Percentiles rank a stretch among this genome's conserved stretches.
Conservation (phyloP, 202 grass and related monocot species). For the Eragrostis tef region DNA sequence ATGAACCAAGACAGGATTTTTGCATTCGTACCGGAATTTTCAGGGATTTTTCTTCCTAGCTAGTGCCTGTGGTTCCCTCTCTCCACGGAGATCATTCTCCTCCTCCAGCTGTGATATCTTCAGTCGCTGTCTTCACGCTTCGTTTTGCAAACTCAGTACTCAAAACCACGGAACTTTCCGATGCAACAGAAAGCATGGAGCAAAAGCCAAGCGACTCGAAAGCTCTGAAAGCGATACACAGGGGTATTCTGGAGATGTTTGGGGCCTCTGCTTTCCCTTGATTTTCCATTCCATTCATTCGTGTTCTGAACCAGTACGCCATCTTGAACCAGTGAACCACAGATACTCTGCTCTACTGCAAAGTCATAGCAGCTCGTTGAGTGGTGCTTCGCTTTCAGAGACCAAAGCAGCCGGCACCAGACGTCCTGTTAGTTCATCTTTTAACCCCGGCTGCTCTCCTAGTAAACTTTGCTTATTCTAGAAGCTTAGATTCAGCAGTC, state of each 20-base stretch:
- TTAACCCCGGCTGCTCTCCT: background rate
- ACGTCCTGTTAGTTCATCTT: background rate
- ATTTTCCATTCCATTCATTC: background rate
- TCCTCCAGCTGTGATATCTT: too few species aligned
- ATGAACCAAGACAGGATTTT: background rate
- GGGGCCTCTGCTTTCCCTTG: background rate
- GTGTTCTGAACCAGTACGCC: slow-evolving; percentile 1
- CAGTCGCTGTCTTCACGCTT: too few species aligned
- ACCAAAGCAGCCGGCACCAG: background rate
- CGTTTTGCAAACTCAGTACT: too few species aligned
- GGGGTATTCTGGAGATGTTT: too few species aligned
- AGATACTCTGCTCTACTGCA: background rate
- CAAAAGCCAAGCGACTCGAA: too few species aligned
- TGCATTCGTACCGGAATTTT: background rate
- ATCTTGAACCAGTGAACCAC: background rate
- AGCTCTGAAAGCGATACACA: too few species aligned
- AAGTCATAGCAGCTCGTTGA: background rate
- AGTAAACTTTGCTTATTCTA: background rate
- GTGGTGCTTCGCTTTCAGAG: background rate
- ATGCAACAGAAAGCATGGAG: too few species aligned
- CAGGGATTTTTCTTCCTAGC: background rate
- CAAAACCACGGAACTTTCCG: too few species aligned
- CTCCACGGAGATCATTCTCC: too few species aligned
- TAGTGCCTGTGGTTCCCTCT: too few species aligned
- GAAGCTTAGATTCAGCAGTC: background rate